A percentile compares a stretch with the other conserved stretches of the same genome.
These are phyloP conservation scores for Neonectria faginata DNA, from an alignment of 2,329 filamentous ascomycete species.

Conservation along the genomic window DNA sequence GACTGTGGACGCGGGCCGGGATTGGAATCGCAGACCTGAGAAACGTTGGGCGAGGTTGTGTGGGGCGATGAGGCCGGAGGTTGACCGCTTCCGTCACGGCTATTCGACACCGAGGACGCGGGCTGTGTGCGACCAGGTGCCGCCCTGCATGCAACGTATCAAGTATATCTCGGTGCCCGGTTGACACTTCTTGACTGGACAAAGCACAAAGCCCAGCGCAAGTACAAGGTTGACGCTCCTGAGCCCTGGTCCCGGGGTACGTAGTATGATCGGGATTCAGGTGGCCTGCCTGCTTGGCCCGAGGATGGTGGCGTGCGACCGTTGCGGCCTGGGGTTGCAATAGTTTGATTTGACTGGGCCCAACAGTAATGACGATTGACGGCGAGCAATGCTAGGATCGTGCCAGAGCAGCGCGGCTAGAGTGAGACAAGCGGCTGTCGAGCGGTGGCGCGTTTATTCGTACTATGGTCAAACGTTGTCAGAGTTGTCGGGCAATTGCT, in stretches of 20 bases:
- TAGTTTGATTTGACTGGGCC: conserved; percentile 14
- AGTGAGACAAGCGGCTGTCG: conserved; percentile 31
- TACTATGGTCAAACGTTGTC: conserved; percentile 1
- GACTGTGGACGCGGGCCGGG: conserved; percentile 45
- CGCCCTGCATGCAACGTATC: conserved; percentile 35
- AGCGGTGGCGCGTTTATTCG: conserved; percentile 13
- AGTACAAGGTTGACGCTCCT: not conserved
- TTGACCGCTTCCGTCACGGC: conserved; percentile 37
- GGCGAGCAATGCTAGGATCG: conserved; percentile 25
- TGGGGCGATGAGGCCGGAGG: conserved; percentile 38
- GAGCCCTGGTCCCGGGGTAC: not conserved
- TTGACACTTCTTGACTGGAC: not conserved
- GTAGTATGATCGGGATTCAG: not conserved
- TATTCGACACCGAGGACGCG: conserved; percentile 38
- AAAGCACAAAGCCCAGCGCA: not conserved
- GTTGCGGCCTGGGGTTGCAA: conserved; percentile 21
- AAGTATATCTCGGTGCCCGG: conserved; percentile 20
- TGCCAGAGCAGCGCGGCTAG: conserved; percentile 27
- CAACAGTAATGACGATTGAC: conserved; percentile 9
- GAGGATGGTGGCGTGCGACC: conserved; percentile 23
- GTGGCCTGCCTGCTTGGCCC: conserved; percentile 6
- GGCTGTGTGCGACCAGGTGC: conserved; percentile 32
- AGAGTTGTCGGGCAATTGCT: conserved; percentile 10
- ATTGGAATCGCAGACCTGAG: conserved; percentile 40
- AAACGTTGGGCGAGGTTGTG: conserved; percentile 40